Conservation (phyloP, 192 early-diverging fungal genomes). For the Gonapodya prolifera region DNA sequence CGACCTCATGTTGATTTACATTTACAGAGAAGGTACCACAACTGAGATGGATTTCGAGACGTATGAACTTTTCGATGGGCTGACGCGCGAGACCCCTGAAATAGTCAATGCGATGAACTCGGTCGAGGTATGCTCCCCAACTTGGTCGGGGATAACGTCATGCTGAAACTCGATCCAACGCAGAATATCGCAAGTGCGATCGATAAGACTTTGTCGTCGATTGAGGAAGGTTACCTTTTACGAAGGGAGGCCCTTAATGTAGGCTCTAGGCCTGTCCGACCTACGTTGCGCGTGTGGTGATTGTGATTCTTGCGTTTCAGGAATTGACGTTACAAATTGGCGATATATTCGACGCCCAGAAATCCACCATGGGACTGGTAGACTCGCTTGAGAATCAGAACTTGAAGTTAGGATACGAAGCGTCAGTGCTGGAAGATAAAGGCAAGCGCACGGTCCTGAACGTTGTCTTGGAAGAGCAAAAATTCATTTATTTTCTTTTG, state of each 20-base stretch:
- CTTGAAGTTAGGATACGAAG: neutral
- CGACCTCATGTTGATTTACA: too few species aligned
- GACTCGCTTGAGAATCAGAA: neutral
- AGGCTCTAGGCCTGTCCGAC: neutral
- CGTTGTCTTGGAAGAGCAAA: neutral
- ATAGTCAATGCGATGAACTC: neutral
- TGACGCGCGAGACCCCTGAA: neutral
- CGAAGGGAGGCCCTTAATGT: neutral
- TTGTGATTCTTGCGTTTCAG: neutral
- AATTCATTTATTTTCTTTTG: neutral
- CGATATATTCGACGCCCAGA: neutral
- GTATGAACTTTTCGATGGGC: neutral
- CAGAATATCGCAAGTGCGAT: neutral
- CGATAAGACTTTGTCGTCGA: neutral
- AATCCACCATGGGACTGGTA: neutral
- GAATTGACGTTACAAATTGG: neutral
- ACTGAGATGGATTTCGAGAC: neutral
- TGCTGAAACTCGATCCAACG: too few species aligned
- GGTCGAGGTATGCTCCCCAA: neutral
- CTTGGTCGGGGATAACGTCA: too few species aligned
- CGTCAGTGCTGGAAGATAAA: neutral
- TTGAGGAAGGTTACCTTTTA: neutral
- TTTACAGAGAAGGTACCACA: too few species aligned
- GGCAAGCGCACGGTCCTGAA: neutral
- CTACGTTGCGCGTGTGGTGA: neutral